phyloP scores from a whole-genome alignment of 23 red algal species.

The Chondrus crispus region DNA sequence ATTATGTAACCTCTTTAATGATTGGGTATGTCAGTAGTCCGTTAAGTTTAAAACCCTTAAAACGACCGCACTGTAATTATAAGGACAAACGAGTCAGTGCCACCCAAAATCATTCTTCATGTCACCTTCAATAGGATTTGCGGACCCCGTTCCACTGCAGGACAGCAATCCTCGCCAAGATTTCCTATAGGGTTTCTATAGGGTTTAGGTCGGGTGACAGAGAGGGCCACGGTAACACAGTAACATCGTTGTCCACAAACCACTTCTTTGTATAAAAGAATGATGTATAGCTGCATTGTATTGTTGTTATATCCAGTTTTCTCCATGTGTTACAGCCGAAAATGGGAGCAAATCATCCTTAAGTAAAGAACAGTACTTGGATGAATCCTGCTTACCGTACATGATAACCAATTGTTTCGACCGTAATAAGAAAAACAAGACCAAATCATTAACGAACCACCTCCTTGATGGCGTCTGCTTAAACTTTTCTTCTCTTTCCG shows the following conservation, averaged over 20 bases:
- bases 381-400: neutral
- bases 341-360: neutral
- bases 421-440: neutral
- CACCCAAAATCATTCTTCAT: too few species aligned
- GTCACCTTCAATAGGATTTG: too few species aligned
- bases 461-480: neutral
- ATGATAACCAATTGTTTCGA: neutral
- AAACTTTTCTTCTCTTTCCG: neutral
- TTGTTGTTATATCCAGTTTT: neutral
- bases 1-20: too few species aligned
- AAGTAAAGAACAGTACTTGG: slow-evolving; percentile 1
- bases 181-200: neutral
- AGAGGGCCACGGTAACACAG: neutral
- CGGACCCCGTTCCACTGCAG: neutral
- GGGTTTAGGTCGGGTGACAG: neutral
- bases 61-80: too few species aligned
- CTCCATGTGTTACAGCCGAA: neutral
- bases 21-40: too few species aligned
- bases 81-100: too few species aligned
- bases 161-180: neutral
- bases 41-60: too few species aligned
- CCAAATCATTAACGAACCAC: slow-evolving; percentile 9
- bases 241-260: neutral
- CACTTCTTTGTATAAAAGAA: neutral
- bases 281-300: neutral